Evolutionary conservation across 441 rosid species (phyloP), one percentile per base, ranked within the genome.

Genomic region (Viola pubescens): DNA sequence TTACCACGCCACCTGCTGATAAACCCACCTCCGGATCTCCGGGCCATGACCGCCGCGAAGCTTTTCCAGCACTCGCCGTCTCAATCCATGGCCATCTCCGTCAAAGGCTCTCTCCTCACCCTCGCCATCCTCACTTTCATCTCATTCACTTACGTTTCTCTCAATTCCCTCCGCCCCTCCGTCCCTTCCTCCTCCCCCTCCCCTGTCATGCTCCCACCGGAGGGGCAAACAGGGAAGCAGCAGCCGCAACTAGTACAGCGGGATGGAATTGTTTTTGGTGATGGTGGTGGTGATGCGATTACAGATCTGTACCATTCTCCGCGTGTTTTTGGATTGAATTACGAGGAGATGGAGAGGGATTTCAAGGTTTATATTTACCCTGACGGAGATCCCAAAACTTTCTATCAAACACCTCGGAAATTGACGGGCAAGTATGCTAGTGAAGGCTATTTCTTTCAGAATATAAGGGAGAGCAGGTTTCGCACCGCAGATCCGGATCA

Each of bases 371-470:
- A 73, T 59, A 75, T 92, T 9, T 92, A 92, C 64, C 92, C 96
- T 0, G 98, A 92, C 54, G 98, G 98, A 12, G 98, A 92, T 79
- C 89, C 92, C 0, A 77, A 83, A 0, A 86, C 96, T 1, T 89
- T 82, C 52, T 89, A 79, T 58, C 97, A 87, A 65, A 92, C 98
- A 12, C 96, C 98, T 16, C 82, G 97, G 81, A 92, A 89, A 71
- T 70, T 92, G 11, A 92, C 96, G 0, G 97, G 97, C 0, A 92
- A 92, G 69, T 92, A 92, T 55, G 92, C 98, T 46, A 92, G 98
- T 58, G 98, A 92, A 70, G 98, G 98, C 26, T 92, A 79, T 70
- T 92, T 92, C 71, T 92, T 92, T 64, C 95, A 87, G 81, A 92
- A 89, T 50, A 87, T 89, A 0, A 69, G 98, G 49, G 97, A 86